Base-by-base conservation (phyloP, 2,329 filamentous ascomycete species). In the Penicillium sumatraense region DNA sequence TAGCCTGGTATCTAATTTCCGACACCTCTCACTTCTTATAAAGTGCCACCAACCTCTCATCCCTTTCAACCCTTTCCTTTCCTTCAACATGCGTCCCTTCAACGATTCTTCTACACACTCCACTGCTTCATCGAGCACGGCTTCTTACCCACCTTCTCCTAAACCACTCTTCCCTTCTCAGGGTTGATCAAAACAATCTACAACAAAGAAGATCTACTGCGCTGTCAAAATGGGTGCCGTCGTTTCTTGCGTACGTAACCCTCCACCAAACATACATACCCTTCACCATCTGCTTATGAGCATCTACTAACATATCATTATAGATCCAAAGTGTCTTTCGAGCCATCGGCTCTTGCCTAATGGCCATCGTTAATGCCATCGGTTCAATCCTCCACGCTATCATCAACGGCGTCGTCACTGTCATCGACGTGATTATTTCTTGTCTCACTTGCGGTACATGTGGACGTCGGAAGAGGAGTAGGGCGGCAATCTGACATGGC, bases 141-240 rank as follows among this genome's bases (percentile, higher is more conserved):
- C 57, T 5, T 18, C 45, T 40, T 33, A 54, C 18, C 38, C 56
- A 18, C 41, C 54, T 55, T 51, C 58, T 56, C 48, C 53, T 46
- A 59, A 48, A 53, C 35, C 47, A 24, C 48, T 38, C 2, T 42
- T 27, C 27, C 44, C 14, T 11, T 46, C 42, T 20, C 42, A 46
- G 26, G 42, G 41, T 24, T 41, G 41, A 51, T 41, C 46, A 56
- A 46, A n/a, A 16, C 53, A 36, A 48, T 41, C 38, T 51, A 49
- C 21, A 53, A 18, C 56, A 36, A n/a, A n/a, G n/a, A n/a, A n/a
- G n/a, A 20, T 53, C 49, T 49, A 67, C 21, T 29, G 31, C 24
- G 29, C 45, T 9, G 18, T 68, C 76, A 87, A 75, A 65, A 93
- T 95, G 90, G 90, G 90, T 79, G 89, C 88, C 75, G 87, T 95